These are phyloP conservation scores for Trifolium dubium DNA, from an alignment of 306 rosid genomes.

Conservation along the genomic window DNA sequence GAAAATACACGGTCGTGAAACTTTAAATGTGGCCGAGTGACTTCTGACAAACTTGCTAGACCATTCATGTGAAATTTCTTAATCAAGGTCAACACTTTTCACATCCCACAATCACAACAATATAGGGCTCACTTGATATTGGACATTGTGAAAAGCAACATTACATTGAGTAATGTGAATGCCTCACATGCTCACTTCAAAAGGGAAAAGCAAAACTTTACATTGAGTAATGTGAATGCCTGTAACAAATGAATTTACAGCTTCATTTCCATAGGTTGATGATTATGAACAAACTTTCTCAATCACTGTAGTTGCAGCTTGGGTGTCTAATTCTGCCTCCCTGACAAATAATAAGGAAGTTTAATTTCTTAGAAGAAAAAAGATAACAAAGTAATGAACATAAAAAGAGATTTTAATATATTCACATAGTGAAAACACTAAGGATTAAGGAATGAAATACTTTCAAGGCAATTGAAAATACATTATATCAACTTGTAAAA, in stretches of 20 bases:
- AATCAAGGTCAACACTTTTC: slow-evolving; percentile 13
- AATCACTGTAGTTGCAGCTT: slow-evolving; percentile 66
- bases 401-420: slow-evolving; percentile 20
- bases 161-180: slow-evolving; percentile 2
- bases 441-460: slow-evolving; percentile 8
- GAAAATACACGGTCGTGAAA: not conserved
- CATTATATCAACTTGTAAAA: slow-evolving; percentile 11
- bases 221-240: slow-evolving; percentile 42
- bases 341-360: slow-evolving; percentile 58
- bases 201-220: slow-evolving; percentile 48
- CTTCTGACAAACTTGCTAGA: not conserved
- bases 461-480: slow-evolving; percentile 8
- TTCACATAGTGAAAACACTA: slow-evolving; percentile 2
- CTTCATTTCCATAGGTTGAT: slow-evolving; percentile 25
- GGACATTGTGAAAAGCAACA: no score
- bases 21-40: not conserved
- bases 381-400: slow-evolving; percentile 12
- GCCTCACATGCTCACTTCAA: slow-evolving; percentile 5
- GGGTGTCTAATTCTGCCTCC: slow-evolving; percentile 73
- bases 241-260: slow-evolving; percentile 13
- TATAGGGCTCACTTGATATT: slow-evolving; percentile 19
- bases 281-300: slow-evolving; percentile 74
- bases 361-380: slow-evolving; percentile 30
- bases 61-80: slow-evolving; percentile 13
- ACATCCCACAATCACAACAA: slow-evolving; percentile 20